Evolutionary conservation across 2,329 filamentous ascomycete species (phyloP).

Genomic region (Diaporthe australafricana): DNA sequence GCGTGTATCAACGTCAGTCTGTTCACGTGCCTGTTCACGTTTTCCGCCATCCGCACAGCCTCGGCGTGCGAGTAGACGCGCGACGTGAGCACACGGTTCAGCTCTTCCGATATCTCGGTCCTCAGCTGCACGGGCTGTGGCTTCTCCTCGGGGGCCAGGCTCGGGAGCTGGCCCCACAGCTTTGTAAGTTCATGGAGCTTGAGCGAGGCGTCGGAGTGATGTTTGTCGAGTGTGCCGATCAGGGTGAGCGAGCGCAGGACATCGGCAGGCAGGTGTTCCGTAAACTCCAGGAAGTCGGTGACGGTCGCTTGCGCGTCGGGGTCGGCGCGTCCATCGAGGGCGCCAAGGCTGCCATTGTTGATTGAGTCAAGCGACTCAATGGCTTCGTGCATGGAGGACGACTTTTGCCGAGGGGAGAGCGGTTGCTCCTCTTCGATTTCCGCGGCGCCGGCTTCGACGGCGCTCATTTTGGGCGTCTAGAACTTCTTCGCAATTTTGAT

Average conservation of each 20-base stretch:
- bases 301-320: conserved; percentile 77
- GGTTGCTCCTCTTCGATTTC: conserved; percentile 45
- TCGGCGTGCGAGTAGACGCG: conserved; percentile 71
- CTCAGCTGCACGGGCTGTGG: conserved; percentile 64
- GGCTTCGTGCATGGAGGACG: conserved; percentile 47
- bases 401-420: conserved; percentile 51
- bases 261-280: conserved; percentile 76
- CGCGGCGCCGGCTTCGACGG: conserved; percentile 38
- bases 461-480: conserved; percentile 38
- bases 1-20: conserved; percentile 68
- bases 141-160: conserved; percentile 58
- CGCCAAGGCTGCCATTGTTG: conserved; percentile 51
- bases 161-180: conserved; percentile 67
- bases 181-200: conserved; percentile 68
- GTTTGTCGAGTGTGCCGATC: conserved; percentile 72
- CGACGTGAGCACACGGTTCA: conserved; percentile 66
- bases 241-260: conserved; percentile 74
- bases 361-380: conserved; percentile 46
- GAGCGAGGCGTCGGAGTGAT: conserved; percentile 66
- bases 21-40: conserved; percentile 71
- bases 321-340: conserved; percentile 66
- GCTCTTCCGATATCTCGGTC: conserved; percentile 68
- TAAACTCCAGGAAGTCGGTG: conserved; percentile 77
- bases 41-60: conserved; percentile 72
- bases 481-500: not conserved